Evolutionary conservation across 345 rosid genomes (phyloP).

Genomic region (Streptanthus diversifolius): DNA sequence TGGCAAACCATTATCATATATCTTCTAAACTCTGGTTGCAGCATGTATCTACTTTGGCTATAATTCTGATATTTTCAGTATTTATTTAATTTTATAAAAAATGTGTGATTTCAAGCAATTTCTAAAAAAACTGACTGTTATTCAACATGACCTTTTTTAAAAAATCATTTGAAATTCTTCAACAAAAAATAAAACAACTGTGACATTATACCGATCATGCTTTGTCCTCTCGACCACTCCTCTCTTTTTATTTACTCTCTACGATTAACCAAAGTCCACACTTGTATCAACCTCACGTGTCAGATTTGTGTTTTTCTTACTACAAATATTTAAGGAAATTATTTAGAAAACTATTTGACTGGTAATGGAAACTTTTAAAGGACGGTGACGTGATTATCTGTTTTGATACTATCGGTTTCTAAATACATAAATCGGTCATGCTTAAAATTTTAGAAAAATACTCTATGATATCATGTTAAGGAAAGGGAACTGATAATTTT

Average conservation of each 20-base stretch:
- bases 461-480: too few relatives aligned
- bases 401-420: background rate
- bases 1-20: background rate
- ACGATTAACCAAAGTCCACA: background rate
- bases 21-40: background rate
- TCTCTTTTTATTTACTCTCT: background rate
- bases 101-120: background rate
- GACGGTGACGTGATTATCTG: background rate
- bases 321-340: background rate
- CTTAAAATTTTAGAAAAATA: background rate
- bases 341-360: background rate
- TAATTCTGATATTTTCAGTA: background rate
- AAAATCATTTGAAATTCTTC: background rate
- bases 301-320: background rate
- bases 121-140: background rate
- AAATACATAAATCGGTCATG: background rate
- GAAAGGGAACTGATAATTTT: too few relatives aligned
- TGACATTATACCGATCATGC: background rate
- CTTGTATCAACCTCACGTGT: conserved; percentile 1
- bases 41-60: background rate
- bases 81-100: background rate
- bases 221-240: background rate
- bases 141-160: background rate
- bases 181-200: background rate
- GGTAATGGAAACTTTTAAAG: background rate